phyloP scores from a whole-genome alignment of 1,139 yeast genomes.

The Geotrichum carabidarum region DNA sequence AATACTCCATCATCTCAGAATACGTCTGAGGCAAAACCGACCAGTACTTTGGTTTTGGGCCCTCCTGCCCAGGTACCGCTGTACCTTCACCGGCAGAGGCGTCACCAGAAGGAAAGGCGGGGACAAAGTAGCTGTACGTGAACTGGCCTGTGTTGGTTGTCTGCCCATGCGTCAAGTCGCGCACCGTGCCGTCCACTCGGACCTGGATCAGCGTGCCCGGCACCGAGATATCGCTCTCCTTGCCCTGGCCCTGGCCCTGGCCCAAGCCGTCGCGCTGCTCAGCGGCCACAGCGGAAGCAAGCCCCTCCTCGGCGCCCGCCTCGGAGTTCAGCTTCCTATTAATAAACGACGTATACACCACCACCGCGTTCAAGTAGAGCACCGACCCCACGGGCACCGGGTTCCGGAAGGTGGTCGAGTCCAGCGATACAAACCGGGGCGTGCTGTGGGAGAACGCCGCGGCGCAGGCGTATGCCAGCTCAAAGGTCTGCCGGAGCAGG shows the following conservation, averaged over 20 bases:
- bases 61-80: slow-evolving; percentile 30
- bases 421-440: slow-evolving; percentile 84
- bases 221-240: slow-evolving; percentile 37
- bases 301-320: slow-evolving; percentile 15
- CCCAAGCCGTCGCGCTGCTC: background rate
- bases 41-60: slow-evolving; percentile 41
- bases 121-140: slow-evolving; percentile 82
- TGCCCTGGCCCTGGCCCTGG: background rate
- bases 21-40: slow-evolving; percentile 84
- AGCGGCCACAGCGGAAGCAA: background rate
- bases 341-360: slow-evolving; percentile 59
- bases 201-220: slow-evolving; percentile 91
- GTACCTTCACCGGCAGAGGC: slow-evolving; percentile 27
- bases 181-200: slow-evolving; percentile 75
- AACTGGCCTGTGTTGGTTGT: slow-evolving; percentile 77
- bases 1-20: slow-evolving; percentile 85
- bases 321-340: slow-evolving; percentile 22
- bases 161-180: slow-evolving; percentile 56
- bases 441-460: slow-evolving; percentile 80
- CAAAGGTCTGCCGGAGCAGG: slow-evolving; percentile 83
- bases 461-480: slow-evolving; percentile 85
- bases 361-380: slow-evolving; percentile 70
- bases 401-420: slow-evolving; percentile 82
- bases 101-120: slow-evolving; percentile 34
- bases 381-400: slow-evolving; percentile 96